Base-by-base conservation (phyloP, 1,284 basidiomycete genomes). In the Ganoderma resinaceum region DNA sequence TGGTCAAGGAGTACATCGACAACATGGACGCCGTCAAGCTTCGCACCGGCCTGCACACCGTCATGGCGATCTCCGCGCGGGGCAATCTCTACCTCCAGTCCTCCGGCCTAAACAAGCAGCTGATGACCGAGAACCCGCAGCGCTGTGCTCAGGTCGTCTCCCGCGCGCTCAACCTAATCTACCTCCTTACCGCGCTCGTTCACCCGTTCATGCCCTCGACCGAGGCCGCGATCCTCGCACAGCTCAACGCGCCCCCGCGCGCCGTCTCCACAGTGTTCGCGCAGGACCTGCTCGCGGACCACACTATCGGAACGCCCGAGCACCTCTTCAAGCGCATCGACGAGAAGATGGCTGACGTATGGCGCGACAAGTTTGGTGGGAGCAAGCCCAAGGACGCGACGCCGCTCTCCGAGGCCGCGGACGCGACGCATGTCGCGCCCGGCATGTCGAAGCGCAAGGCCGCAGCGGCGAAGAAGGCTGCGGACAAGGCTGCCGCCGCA, bases 191-290 rank as follows among this genome's bases (percentile, higher is more conserved):
- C 14, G 91, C 91, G 38, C 83, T 98, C 72, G 82, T 96, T 73
- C 93, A 97, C 78, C 97, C 98, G 0, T 99, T 96, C 89, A 99
- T 99, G 97, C 98, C 98, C 46, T 87, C 91, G 31, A 97, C 95
- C 0, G 90, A 93, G 33, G 89, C 90, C 26, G 85, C 91, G 11
- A 97, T 99, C 70, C 86, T 98, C 69, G 79, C 82, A 38, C 98
- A 99, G 79, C 88, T 99, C 73, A 95, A 98, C 79, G 97, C 96
- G 0, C 96, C 96, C 2, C 86, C 92, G 2, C 89, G 97, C 61
- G 83, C 87, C 12, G 89, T 98, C 1, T 91, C 95, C 1, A 84
- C 86, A 49, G 83, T 83, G 23, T 77, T 94, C 67, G 83, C 87
- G 14, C 90, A 91, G 72, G 97, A 99, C 78, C 91, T 99, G 67